phyloP scores from a whole-genome alignment of 345 rosid genomes.

The Camelina neglecta region DNA sequence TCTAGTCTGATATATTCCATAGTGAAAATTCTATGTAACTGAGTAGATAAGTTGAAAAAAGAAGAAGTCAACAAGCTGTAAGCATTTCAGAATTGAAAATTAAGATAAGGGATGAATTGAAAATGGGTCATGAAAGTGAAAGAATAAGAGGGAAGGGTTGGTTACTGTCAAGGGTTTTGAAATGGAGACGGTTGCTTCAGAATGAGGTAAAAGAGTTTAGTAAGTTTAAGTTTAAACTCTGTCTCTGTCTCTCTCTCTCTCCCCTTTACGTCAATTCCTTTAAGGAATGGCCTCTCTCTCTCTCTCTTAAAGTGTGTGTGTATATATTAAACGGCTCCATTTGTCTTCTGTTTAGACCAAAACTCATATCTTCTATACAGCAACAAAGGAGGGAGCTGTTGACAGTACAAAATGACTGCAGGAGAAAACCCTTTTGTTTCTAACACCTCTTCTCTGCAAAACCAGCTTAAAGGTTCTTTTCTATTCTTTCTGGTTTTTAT shows the following conservation, averaged over 20 bases:
- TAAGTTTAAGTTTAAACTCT: conserved; percentile 29
- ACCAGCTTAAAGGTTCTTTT: conserved; percentile 67
- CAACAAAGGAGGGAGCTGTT: conserved; percentile 47
- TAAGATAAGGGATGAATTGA: conserved; percentile 34
- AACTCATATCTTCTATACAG: conserved; percentile 10
- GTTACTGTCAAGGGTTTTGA: conserved; percentile 47
- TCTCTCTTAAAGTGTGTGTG: conserved; percentile 22
- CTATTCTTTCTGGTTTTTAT: conserved; percentile 17
- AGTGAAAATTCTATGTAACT: neutral
- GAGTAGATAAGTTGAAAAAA: neutral
- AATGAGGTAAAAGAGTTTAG: conserved; percentile 52
- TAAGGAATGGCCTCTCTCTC: conserved; percentile 44
- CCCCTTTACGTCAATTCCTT: conserved; percentile 64
- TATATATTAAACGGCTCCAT: conserved; percentile 26
- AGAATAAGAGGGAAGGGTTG: conserved; percentile 58
- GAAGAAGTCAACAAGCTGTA: conserved; percentile 34
- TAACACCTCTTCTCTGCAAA: conserved; percentile 69
- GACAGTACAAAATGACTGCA: conserved; percentile 45
- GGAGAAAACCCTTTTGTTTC: conserved; percentile 69
- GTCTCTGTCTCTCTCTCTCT: conserved; percentile 4
- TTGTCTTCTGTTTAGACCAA: conserved; percentile 21
- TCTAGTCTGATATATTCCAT: neutral
- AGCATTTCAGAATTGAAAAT: conserved; percentile 36
- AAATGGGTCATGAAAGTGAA: conserved; percentile 25
- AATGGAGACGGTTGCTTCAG: conserved; percentile 61